These are phyloP conservation scores for Scheffersomyces quercinus DNA, from an alignment of 1,139 yeast genomes.

Conservation along the genomic window DNA sequence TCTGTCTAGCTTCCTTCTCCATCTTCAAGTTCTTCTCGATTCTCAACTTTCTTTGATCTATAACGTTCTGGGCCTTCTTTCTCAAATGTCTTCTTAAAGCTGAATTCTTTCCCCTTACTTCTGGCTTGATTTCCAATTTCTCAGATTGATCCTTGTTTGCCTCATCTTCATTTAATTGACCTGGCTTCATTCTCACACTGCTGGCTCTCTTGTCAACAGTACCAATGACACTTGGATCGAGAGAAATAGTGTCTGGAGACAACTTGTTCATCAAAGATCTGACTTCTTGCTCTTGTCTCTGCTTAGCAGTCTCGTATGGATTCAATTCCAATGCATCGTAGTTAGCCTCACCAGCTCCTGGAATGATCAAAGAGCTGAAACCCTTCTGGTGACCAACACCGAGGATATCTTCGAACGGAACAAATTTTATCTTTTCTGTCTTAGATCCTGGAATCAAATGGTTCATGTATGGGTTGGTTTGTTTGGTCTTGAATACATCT, in stretches of 20 bases:
- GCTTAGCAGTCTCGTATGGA: constrained; percentile 89
- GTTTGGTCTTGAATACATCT: constrained; percentile 62
- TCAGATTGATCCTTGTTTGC: constrained; percentile 35
- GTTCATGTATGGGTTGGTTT: constrained; percentile 85
- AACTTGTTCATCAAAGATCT: constrained; percentile 82
- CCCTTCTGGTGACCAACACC: constrained; percentile 87
- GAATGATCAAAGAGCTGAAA: constrained; percentile 76
- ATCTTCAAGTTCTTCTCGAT: constrained; percentile 73
- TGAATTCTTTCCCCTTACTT: constrained; percentile 78
- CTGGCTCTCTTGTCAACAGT: constrained; percentile 73
- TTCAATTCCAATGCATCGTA: constrained; percentile 91
- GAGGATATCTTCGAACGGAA: constrained; percentile 94
- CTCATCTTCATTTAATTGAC: constrained; percentile 49
- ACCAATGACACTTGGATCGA: constrained; percentile 90
- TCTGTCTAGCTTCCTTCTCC: constrained; percentile 74
- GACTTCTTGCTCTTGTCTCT: constrained; percentile 93
- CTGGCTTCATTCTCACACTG: constrained; percentile 61
- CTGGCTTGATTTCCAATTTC: constrained; percentile 54
- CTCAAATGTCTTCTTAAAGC: constrained; percentile 78
- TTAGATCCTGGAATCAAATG: constrained; percentile 81
- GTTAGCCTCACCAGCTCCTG: constrained; percentile 98
- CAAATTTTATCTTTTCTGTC: constrained; percentile 67
- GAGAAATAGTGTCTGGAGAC: constrained; percentile 86
- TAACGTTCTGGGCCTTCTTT: constrained; percentile 82
- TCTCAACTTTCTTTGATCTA: constrained; percentile 83